Conservation (phyloP, 345 rosid species). For the Conringia planisiliqua region DNA sequence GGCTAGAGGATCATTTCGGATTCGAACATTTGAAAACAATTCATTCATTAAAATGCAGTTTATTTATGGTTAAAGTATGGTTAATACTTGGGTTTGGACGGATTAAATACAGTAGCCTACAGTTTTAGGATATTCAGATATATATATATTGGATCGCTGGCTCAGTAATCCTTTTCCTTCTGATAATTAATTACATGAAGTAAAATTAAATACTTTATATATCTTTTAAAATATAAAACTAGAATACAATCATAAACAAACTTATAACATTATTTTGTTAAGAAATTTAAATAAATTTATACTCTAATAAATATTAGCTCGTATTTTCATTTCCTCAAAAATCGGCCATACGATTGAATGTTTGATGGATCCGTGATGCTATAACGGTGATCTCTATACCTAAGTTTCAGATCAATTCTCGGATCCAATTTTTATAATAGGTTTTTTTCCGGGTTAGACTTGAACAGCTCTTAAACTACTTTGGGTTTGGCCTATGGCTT, state of each 20-base stretch:
- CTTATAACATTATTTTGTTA: too few relatives aligned
- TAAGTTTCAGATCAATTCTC: not conserved
- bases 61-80: not conserved
- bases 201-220: too few relatives aligned
- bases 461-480: not conserved
- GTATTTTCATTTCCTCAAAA: too few relatives aligned
- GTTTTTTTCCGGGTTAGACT: not conserved
- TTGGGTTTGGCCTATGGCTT: too few relatives aligned
- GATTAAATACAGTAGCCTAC: not conserved
- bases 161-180: not conserved
- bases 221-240: too few relatives aligned
- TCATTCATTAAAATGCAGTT: not conserved
- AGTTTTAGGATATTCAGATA: not conserved
- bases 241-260: too few relatives aligned
- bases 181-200: too few relatives aligned
- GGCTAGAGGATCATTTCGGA: not conserved
- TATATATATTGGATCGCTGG: not conserved
- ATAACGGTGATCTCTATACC: too few relatives aligned
- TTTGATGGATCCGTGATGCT: too few relatives aligned
- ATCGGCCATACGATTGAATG: too few relatives aligned
- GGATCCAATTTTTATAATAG: not conserved
- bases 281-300: too few relatives aligned
- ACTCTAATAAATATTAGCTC: too few relatives aligned
- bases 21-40: conserved; percentile 8
- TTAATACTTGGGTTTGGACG: not conserved